A percentile compares a stretch with the other conserved stretches of the same genome.
phyloP scores from a whole-genome alignment of 2,329 filamentous ascomycete genomes.

The Ophiostoma sp. region DNA sequence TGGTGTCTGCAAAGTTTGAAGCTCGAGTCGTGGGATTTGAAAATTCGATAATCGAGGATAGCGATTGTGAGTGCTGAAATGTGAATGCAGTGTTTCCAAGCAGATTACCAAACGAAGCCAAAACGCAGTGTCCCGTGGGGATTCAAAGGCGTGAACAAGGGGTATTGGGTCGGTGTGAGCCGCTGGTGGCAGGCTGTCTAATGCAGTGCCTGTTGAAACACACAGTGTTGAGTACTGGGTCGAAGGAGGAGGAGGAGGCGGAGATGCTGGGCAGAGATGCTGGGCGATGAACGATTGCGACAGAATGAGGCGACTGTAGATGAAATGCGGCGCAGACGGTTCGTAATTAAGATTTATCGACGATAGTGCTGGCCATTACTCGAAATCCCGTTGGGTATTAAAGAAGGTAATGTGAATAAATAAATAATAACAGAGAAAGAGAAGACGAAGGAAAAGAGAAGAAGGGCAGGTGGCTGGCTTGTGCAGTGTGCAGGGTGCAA shows the following conservation, averaged over 20 bases:
- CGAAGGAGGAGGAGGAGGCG: not conserved
- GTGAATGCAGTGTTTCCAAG: slow-evolving; percentile 9
- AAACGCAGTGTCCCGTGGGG: slow-evolving; percentile 2
- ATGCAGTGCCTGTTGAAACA: not conserved
- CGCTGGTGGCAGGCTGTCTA: slow-evolving; percentile 15
- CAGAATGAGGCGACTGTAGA: not conserved
- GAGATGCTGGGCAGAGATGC: not conserved
- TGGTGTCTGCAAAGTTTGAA: not conserved
- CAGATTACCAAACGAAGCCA: slow-evolving; percentile 3
- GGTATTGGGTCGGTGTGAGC: slow-evolving; percentile 17
- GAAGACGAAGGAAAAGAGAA: not conserved
- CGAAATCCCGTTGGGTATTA: not conserved
- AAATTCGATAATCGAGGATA: not conserved
- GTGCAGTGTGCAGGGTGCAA: slow-evolving; percentile 14
- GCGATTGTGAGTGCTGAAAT: not conserved
- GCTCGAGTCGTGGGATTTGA: not conserved
- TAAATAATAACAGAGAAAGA: too few species aligned
- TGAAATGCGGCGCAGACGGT: not conserved
- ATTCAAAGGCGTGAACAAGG: not conserved
- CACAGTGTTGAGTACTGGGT: not conserved
- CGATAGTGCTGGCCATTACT: not conserved
- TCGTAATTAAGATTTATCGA: not conserved
- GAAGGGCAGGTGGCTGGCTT: slow-evolving; percentile 1
- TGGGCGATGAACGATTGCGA: not conserved
- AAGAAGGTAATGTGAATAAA: not conserved